These are phyloP conservation scores for Apostasia ramifera DNA, from an alignment of 106 monocot species.

Conservation along the genomic window DNA sequence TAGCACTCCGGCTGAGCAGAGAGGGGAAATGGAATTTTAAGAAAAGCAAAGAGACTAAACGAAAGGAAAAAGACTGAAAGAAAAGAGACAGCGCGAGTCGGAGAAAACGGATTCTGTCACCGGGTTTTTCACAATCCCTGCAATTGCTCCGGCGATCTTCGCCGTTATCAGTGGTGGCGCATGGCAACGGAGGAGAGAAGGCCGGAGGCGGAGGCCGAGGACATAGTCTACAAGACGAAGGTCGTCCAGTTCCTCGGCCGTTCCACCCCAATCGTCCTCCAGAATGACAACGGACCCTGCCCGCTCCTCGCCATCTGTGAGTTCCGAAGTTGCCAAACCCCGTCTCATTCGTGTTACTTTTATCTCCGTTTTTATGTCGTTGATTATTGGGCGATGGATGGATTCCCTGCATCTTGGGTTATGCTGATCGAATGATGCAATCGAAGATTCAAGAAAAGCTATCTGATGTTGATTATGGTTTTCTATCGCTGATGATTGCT, in stretches of 20 bases:
- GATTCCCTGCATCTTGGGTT: neutral
- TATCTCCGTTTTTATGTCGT: neutral
- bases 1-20: neutral
- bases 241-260: constrained; percentile 80
- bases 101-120: neutral
- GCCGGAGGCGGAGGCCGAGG: constrained; percentile 2
- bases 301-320: constrained; percentile 95
- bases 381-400: neutral
- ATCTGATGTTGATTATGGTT: constrained; percentile 2
- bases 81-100: neutral
- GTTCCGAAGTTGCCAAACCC: constrained; percentile 1
- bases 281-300: constrained; percentile 97
- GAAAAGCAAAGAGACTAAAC: neutral
- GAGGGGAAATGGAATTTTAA: neutral
- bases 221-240: constrained; percentile 72
- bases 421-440: neutral
- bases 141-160: neutral
- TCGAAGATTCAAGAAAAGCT: neutral
- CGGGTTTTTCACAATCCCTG: neutral
- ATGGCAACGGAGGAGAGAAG: constrained; percentile 1
- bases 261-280: constrained; percentile 72
- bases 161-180: neutral
- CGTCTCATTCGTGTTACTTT: neutral
- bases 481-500: constrained; percentile 3
- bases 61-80: neutral